A percentile compares a stretch with the other conserved stretches of the same genome.
Conservation (phyloP, 305 asterid genomes). For the Ajuga reptans region DNA sequence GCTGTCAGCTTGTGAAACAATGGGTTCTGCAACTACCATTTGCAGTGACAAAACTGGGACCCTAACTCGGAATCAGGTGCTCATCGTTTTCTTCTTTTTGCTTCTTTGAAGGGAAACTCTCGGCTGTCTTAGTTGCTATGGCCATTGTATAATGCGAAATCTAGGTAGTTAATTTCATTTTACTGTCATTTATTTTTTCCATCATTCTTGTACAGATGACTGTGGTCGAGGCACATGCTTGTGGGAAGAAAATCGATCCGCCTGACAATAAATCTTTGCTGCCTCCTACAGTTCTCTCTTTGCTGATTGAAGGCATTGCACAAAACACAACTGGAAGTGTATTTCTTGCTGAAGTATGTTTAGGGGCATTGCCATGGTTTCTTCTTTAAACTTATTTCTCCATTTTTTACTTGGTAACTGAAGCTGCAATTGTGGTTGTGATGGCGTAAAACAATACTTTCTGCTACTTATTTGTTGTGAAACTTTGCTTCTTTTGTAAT, state of each 20-base stretch:
- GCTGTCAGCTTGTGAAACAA: slow-evolving; percentile 94
- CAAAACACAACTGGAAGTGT: slow-evolving; percentile 78
- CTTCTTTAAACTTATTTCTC: not conserved
- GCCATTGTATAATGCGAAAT: slow-evolving; percentile 12
- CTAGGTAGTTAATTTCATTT: not conserved
- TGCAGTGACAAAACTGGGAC: slow-evolving; percentile 98
- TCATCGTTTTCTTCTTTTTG: slow-evolving; percentile 13
- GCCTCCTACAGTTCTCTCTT: slow-evolving; percentile 42
- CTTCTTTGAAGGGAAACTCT: slow-evolving; percentile 9
- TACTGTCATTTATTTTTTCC: not conserved
- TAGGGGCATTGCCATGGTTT: not conserved
- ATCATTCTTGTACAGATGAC: slow-evolving; percentile 53
- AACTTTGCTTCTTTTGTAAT: not conserved
- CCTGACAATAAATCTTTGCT: slow-evolving; percentile 45
- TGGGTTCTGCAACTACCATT: slow-evolving; percentile 97
- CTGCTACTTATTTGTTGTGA: not conserved
- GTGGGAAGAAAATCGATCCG: slow-evolving; percentile 51
- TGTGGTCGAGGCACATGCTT: slow-evolving; percentile 60
- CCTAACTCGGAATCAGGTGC: slow-evolving; percentile 75
- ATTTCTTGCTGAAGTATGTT: slow-evolving; percentile 59
- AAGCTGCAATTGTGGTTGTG: slow-evolving; percentile 9
- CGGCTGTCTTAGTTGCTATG: slow-evolving; percentile 6
- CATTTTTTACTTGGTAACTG: not conserved
- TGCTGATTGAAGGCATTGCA: slow-evolving; percentile 70
- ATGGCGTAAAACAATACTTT: not conserved